A percentile compares a stretch with the other conserved stretches of the same genome.
Evolutionary conservation across 1,284 basidiomycete species (phyloP).

Genomic region (Boletus calvinii): DNA sequence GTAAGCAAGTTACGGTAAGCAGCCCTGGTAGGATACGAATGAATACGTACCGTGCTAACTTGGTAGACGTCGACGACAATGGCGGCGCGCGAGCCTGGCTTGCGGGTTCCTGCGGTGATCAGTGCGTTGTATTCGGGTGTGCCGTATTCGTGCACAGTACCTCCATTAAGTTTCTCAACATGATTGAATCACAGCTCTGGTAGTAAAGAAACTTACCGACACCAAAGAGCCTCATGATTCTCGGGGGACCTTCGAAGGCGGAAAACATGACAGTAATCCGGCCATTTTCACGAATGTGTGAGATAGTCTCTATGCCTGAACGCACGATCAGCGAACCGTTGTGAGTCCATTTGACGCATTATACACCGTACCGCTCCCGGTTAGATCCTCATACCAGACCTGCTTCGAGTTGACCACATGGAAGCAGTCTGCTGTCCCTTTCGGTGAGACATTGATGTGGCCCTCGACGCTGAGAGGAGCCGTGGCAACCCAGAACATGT

Average conservation of each 20-base stretch:
- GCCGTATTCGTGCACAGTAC: conserved; percentile 52
- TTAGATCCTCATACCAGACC: conserved; percentile 57
- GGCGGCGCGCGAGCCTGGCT: conserved; percentile 50
- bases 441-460: conserved; percentile 56
- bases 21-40: neutral
- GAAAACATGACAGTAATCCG: conserved; percentile 54
- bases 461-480: conserved; percentile 47
- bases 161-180: conserved; percentile 29
- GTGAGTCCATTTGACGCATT: neutral
- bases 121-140: conserved; percentile 48
- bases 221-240: conserved; percentile 51
- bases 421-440: conserved; percentile 48
- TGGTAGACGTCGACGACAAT: conserved; percentile 52
- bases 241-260: conserved; percentile 54
- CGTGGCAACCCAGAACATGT: conserved; percentile 56
- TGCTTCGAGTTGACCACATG: conserved; percentile 43
- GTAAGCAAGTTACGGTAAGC: conserved; percentile 1
- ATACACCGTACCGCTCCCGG: conserved; percentile 45
- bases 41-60: conserved; percentile 48
- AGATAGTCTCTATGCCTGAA: conserved; percentile 50
- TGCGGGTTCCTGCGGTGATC: conserved; percentile 42
- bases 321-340: neutral
- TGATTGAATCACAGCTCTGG: neutral
- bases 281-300: conserved; percentile 56
- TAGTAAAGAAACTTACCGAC: conserved; percentile 34